Evolutionary conservation across 1,284 basidiomycete genomes (phyloP), one percentile per base, ranked within the genome.

Genomic region (Coniophora puteana): DNA sequence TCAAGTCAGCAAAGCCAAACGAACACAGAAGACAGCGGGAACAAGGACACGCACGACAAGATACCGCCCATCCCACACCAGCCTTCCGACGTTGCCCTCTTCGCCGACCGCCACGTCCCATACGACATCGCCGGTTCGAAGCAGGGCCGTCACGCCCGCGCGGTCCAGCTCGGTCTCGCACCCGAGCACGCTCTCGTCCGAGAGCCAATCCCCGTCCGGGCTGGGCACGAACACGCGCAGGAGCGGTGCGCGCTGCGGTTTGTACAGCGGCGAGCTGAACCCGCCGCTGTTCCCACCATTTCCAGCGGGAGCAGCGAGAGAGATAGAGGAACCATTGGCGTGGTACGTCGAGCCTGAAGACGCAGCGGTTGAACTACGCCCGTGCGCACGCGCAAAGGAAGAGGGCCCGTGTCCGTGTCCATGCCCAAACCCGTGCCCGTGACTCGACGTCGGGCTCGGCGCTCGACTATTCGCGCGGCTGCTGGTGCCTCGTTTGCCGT

Each of bases 41-140:
- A n/a, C n/a, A 36, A 35, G 42, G 32, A 41, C n/a, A 32, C 42
- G 11, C 54, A 90, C 87, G 50, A 90, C 77, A 8, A 91, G 70
- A 62, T 89, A 90, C 47, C 76, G 78, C 20, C 87, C 88, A 55
- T 90, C 88, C 85, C 87, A 91, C 8, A 89, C 68, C 61, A 91
- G 58, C 48, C 83, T 64, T 12, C 88, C 88, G 2, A 80, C 69
- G 58, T 91, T 91, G 1, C 81, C 84, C 56, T 90, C 87, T 52
- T 90, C 87, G 3, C 83, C 83, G 1, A 87, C 81, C 3, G 86
- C 88, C 11, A 80, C 68, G 54, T 90, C 88, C 86, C 87, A 90
- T 10, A 90, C 76, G 1, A 90, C 77, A 57, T 91, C 88, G 0
- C 88, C 88, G 17, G 78, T 66, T 27, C 81, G 68, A 58, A 91